Evolutionary conservation across 2,329 filamentous ascomycete genomes (phyloP), one percentile per base, ranked within the genome.

Genomic region (Xylaria multiplex): DNA sequence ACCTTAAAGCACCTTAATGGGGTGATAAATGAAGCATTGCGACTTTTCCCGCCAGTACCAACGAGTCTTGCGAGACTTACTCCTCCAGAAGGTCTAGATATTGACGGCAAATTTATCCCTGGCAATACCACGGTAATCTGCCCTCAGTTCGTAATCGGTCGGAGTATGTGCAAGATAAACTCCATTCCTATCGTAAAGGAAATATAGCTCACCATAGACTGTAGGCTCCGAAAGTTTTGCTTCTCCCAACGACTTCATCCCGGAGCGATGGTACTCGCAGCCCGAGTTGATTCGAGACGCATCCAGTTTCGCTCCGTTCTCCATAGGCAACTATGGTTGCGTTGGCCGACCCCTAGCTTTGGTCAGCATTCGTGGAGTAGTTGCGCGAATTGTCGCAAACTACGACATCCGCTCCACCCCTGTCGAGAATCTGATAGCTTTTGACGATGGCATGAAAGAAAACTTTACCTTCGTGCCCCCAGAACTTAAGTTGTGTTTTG

Each of bases 1-100:
- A 53, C 60, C 13, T n/a, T 68, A 4, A 19, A 60, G 1, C 68
- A 67, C 35, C 66, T 76, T 2, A 74, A 75, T 63, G 77, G 70
- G 6, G 66, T 73, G 5, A 77, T 79, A 46, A 74, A 78, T 52
- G 78, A 79, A 59, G 62, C 75, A 0, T 50, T 79, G 16, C 69
- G 78, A 0, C 63, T 79, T 2, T 69, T 75, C 63, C 77, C 76
- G 3, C 68, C 73, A n/a, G 70, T 75, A 1, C 74, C 72, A 1
- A 64, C 61, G 19, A 40, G 30, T 45, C 62, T 62, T 35, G 52
- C 57, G 6, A 59, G 68, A 24, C 54, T 72, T 22, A 71, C 71
- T 5, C 71, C 71, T 3, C 67, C 70, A 2, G 66, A 72, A 35
- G 73, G 72, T 8, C 56, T 73, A 1, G 67, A 62, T 2, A 65